Evolutionary conservation across 2,329 filamentous ascomycete genomes (phyloP).

Genomic region (Chaetoscypha palmicola): DNA sequence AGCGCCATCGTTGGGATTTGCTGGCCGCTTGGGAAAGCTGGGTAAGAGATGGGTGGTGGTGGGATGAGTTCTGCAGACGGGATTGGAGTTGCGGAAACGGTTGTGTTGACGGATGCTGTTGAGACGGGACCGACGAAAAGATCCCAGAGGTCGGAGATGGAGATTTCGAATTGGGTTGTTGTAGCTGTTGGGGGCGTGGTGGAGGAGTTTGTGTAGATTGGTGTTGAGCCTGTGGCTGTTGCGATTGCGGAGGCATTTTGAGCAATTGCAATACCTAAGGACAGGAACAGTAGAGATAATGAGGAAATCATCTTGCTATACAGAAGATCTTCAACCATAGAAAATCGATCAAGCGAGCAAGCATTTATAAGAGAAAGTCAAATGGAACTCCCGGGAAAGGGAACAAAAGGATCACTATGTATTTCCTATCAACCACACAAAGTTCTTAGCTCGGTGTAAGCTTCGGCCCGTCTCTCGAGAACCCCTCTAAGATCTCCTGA

Average conservation of each 20-base stretch:
- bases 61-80: conserved; percentile 22
- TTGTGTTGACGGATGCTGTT: conserved; percentile 21
- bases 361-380: too few species aligned
- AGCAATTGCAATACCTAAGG: neutral
- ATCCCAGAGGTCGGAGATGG: conserved; percentile 16
- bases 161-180: neutral
- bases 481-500: too few species aligned
- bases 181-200: neutral
- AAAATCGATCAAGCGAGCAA: too few species aligned
- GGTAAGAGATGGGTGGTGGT: conserved; percentile 21
- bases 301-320: neutral
- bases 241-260: too few species aligned
- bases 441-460: too few species aligned
- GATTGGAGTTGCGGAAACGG: conserved; percentile 22
- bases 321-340: too few species aligned
- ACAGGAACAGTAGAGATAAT: neutral
- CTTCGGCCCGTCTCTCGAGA: too few species aligned
- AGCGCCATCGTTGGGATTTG: conserved; percentile 14
- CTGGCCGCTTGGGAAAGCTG: conserved; percentile 16
- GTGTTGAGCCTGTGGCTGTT: neutral
- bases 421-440: too few species aligned
- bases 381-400: too few species aligned
- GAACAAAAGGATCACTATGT: too few species aligned
- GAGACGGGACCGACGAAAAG: conserved; percentile 22
- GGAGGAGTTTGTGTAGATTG: neutral